Percentiles rank a stretch among this genome's conserved stretches.
phyloP scores from a whole-genome alignment of 306 rosid genomes.

The Vigna nakashimae region DNA sequence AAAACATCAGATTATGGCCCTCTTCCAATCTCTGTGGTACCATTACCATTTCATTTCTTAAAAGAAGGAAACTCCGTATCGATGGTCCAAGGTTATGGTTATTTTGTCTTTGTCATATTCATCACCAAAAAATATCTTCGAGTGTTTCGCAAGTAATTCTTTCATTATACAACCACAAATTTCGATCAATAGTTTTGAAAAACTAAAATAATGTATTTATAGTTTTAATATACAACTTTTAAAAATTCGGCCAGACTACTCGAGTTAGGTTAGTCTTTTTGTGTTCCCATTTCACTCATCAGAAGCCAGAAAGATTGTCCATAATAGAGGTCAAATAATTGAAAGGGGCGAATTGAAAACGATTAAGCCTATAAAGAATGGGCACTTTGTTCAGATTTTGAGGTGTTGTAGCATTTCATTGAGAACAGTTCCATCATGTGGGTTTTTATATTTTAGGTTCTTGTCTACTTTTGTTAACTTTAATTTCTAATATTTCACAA shows the following conservation, averaged over 20 bases:
- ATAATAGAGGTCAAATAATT: constrained; percentile 45
- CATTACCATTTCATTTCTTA: constrained; percentile 29
- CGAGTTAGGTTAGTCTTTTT: constrained; percentile 30
- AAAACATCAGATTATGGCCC: constrained; percentile 21
- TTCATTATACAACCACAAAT: background rate
- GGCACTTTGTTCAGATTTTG: background rate
- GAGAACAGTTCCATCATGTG: constrained; percentile 20
- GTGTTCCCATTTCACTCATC: constrained; percentile 31
- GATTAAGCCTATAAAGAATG: constrained; percentile 38
- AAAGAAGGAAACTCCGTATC: background rate
- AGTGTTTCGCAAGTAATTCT: constrained; percentile 32
- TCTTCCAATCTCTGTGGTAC: constrained; percentile 39
- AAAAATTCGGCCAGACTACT: too few species aligned
- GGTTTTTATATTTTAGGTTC: constrained; percentile 17
- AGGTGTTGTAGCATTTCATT: constrained; percentile 1
- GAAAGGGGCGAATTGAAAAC: constrained; percentile 44
- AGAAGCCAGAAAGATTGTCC: constrained; percentile 46
- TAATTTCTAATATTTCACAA: too few species aligned
- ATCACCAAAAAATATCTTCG: constrained; percentile 2
- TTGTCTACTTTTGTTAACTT: background rate
- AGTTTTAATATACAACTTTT: too few species aligned
- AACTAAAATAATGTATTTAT: too few species aligned
- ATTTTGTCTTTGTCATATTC: constrained; percentile 26
- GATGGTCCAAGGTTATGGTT: constrained; percentile 38
- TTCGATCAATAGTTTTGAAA: too few species aligned